Evolutionary conservation across 768 basidiomycete genomes (phyloP).

Genomic region (Suillus lakei): DNA sequence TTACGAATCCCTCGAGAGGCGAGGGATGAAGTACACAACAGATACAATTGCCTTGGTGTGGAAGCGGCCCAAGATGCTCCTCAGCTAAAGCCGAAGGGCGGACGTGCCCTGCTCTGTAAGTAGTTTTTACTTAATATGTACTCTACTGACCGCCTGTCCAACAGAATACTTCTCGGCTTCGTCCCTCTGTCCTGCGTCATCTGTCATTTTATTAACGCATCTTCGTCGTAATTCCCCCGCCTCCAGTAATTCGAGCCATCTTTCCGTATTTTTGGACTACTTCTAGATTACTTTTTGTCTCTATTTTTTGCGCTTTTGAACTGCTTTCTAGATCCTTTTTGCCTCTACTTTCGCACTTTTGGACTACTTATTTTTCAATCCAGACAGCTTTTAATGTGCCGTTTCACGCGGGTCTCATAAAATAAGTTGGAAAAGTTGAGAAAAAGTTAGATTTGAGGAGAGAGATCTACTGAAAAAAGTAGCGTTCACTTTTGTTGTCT

Average conservation of each 20-base stretch:
- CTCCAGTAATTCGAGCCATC: too few species aligned
- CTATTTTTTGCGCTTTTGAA: not conserved
- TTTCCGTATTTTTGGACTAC: too few species aligned
- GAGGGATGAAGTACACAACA: not conserved
- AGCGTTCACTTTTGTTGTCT: not conserved
- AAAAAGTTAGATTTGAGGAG: not conserved
- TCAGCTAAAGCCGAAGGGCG: not conserved
- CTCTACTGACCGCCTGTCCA: not conserved
- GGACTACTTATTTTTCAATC: not conserved
- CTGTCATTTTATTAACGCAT: too few species aligned
- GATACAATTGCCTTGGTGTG: not conserved
- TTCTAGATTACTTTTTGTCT: too few species aligned
- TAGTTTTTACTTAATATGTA: not conserved
- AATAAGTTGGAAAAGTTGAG: not conserved
- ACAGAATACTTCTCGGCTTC: not conserved
- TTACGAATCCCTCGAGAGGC: not conserved
- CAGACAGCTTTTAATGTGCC: not conserved
- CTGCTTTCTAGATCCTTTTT: not conserved
- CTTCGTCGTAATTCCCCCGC: too few species aligned
- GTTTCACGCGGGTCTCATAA: not conserved
- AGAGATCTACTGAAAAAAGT: not conserved
- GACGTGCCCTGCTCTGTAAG: not conserved
- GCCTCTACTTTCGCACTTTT: not conserved
- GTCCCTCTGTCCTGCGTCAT: too few species aligned
- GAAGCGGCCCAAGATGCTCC: not conserved